A percentile compares a stretch with the other conserved stretches of the same genome.
Evolutionary conservation across 495 filamentous ascomycete species (phyloP).

Genomic region (Tuber melanosporum): DNA sequence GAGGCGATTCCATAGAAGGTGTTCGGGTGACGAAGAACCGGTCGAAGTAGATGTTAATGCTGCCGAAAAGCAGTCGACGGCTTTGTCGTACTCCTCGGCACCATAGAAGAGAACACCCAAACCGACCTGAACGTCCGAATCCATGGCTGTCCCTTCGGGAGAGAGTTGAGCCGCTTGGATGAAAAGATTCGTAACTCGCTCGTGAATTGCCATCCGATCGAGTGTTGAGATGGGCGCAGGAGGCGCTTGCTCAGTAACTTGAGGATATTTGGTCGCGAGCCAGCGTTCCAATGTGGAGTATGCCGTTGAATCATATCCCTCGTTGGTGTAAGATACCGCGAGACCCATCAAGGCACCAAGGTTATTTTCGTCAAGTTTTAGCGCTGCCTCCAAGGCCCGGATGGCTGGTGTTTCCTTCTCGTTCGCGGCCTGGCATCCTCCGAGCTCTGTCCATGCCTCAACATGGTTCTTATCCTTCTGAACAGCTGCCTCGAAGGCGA

Average conservation of each 20-base stretch:
- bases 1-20: slow-evolving; percentile 95
- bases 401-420: slow-evolving; percentile 98
- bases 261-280: slow-evolving; percentile 87
- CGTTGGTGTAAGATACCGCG: slow-evolving; percentile 97
- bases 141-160: slow-evolving; percentile 81
- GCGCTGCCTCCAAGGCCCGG: slow-evolving; percentile 85
- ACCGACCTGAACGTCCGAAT: slow-evolving; percentile 96
- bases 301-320: slow-evolving; percentile 93
- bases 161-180: slow-evolving; percentile 86
- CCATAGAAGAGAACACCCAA: slow-evolving; percentile 97
- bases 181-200: slow-evolving; percentile 82
- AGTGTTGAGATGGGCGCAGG: slow-evolving; percentile 65
- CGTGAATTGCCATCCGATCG: slow-evolving; percentile 81
- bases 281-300: slow-evolving; percentile 96
- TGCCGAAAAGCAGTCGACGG: slow-evolving; percentile 93
- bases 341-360: slow-evolving; percentile 87
- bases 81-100: slow-evolving; percentile 94
- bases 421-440: slow-evolving; percentile 89
- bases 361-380: slow-evolving; percentile 80
- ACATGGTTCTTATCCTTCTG: slow-evolving; percentile 81
- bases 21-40: slow-evolving; percentile 62
- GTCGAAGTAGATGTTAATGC: slow-evolving; percentile 53
- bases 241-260: slow-evolving; percentile 63
- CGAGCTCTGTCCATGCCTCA: slow-evolving; percentile 87
- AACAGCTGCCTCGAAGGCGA: slow-evolving; percentile 95